These are phyloP conservation scores for Apiotrichum gamsii DNA, from an alignment of 1,284 basidiomycete genomes.

Conservation along the genomic window DNA sequence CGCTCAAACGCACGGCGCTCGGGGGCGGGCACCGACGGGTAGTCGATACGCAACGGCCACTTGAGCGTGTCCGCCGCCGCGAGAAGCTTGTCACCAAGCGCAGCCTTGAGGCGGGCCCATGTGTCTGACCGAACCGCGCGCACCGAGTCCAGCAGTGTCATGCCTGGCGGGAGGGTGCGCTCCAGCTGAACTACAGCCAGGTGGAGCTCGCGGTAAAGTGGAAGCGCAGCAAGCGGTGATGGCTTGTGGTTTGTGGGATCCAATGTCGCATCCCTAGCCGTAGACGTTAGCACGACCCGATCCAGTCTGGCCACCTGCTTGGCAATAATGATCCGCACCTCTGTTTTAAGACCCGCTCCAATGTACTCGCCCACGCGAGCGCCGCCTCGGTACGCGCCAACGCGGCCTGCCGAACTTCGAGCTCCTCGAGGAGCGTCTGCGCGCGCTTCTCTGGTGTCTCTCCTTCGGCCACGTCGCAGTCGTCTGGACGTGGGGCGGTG, in stretches of 20 bases:
- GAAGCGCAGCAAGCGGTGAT: constrained; percentile 50
- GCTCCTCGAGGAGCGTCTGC: constrained; percentile 47
- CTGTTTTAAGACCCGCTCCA: constrained; percentile 63
- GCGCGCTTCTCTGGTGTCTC: constrained; percentile 5
- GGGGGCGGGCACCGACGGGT: constrained; percentile 51
- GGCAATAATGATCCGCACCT: constrained; percentile 55
- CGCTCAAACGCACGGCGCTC: constrained; percentile 62
- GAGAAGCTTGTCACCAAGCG: constrained; percentile 58
- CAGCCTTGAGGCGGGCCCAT: constrained; percentile 65
- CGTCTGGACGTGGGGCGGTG: not conserved
- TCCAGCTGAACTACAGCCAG: constrained; percentile 54
- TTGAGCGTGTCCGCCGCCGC: constrained; percentile 62
- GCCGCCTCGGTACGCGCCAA: constrained; percentile 68
- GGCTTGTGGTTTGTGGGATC: constrained; percentile 43
- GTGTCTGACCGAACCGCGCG: constrained; percentile 58
- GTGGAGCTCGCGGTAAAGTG: constrained; percentile 58
- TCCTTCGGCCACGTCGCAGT: not conserved
- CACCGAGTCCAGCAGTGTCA: constrained; percentile 51
- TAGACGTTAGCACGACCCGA: not conserved
- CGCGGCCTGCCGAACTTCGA: constrained; percentile 71
- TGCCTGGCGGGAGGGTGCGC: constrained; percentile 44
- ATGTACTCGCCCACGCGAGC: constrained; percentile 65
- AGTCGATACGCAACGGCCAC: constrained; percentile 72
- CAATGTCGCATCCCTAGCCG: constrained; percentile 31
- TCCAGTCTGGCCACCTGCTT: constrained; percentile 18